phyloP scores from a whole-genome alignment of 179 eudicot species.

The Silene coronaria region DNA sequence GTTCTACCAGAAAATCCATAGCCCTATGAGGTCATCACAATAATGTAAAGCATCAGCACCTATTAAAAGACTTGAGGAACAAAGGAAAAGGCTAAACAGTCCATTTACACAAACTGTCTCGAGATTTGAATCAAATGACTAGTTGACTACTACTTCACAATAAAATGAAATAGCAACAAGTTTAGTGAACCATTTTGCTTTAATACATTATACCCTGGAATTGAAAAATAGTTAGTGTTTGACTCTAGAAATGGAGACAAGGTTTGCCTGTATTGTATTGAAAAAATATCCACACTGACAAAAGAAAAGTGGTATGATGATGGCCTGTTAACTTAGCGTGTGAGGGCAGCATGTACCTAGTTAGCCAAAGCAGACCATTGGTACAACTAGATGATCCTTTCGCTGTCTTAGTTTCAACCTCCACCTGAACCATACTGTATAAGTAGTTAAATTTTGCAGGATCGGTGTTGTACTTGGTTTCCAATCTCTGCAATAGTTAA shows the following conservation, averaged over 20 bases:
- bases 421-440: constrained; percentile 69
- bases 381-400: constrained; percentile 93
- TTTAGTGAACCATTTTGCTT: neutral
- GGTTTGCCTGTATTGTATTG: neutral
- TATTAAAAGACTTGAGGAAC: constrained; percentile 17
- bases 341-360: constrained; percentile 44
- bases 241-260: neutral
- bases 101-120: neutral
- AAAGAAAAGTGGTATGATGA: neutral
- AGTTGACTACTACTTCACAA: neutral
- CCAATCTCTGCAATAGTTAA: constrained; percentile 62
- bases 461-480: constrained; percentile 57
- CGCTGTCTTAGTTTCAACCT: constrained; percentile 77
- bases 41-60: neutral
- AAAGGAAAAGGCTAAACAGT: neutral
- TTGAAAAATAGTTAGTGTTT: neutral
- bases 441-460: constrained; percentile 66
- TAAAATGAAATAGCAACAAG: neutral
- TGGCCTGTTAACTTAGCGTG: neutral
- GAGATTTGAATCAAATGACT: neutral
- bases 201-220: neutral
- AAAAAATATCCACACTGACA: neutral
- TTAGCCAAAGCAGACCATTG: constrained; percentile 92
- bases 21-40: constrained; percentile 42
- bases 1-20: constrained; percentile 84